These are phyloP conservation scores for Leccinum longicurvipes DNA, from an alignment of 768 basidiomycete genomes.

Conservation along the genomic window DNA sequence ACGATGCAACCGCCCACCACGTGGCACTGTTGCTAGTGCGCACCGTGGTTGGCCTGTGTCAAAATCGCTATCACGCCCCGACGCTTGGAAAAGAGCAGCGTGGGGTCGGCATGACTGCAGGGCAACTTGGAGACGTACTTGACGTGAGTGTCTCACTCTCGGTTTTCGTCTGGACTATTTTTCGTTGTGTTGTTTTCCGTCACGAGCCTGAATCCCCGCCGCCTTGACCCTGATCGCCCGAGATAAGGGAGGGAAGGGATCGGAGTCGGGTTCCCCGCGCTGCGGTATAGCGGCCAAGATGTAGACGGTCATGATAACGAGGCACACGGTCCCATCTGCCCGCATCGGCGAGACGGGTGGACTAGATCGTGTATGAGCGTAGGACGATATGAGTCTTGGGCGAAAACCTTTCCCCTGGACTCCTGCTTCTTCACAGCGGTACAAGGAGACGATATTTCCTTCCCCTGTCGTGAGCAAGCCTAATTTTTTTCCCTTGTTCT, in stretches of 20 bases:
- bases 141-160: constrained; percentile 25
- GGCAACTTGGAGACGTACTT: constrained; percentile 30
- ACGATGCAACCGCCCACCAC: constrained; percentile 4
- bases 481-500: not conserved
- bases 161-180: not conserved
- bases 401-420: constrained; percentile 1
- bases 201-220: constrained; percentile 6
- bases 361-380: constrained; percentile 1
- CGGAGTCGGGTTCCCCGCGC: constrained; percentile 4
- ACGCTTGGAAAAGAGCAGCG: constrained; percentile 2
- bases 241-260: constrained; percentile 1
- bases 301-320: constrained; percentile 1
- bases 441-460: constrained; percentile 3
- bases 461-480: constrained; percentile 3
- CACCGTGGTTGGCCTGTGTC: constrained; percentile 25
- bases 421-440: constrained; percentile 4
- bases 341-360: constrained; percentile 11
- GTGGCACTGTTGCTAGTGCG: constrained; percentile 22
- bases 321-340: constrained; percentile 8
- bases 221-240: constrained; percentile 17
- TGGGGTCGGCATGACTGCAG: constrained; percentile 25
- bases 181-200: not conserved
- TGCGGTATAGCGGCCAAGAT: constrained; percentile 19
- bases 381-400: not conserved
- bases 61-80: constrained; percentile 14